These are phyloP conservation scores for Coniferiporia sulphurascens DNA, from an alignment of 1,284 basidiomycete species.

Conservation along the genomic window DNA sequence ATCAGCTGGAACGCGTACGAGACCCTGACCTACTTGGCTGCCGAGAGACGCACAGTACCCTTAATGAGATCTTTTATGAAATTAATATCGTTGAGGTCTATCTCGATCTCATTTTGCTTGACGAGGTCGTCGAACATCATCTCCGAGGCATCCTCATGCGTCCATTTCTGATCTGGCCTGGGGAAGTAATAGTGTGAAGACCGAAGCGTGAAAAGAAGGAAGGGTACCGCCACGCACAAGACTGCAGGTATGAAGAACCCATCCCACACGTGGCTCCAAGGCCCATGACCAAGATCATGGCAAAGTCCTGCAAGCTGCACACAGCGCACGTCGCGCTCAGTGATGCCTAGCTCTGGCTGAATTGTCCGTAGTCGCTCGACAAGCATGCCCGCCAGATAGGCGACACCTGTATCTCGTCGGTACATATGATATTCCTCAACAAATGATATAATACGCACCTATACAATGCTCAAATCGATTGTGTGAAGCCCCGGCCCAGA, in stretches of 20 bases:
- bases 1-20: background rate
- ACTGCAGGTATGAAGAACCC: constrained; percentile 55
- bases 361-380: constrained; percentile 49
- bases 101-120: constrained; percentile 42
- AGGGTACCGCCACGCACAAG: constrained; percentile 36
- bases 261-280: constrained; percentile 75
- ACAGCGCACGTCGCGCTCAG: constrained; percentile 59
- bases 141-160: constrained; percentile 65
- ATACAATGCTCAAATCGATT: constrained; percentile 78
- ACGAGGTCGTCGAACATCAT: constrained; percentile 69
- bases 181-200: constrained; percentile 17
- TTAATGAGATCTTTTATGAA: constrained; percentile 70
- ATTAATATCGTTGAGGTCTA: constrained; percentile 39
- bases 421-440: background rate
- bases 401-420: constrained; percentile 49
- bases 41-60: constrained; percentile 45
- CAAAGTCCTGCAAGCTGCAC: constrained; percentile 68
- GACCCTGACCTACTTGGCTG: constrained; percentile 30
- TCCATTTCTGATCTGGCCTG: constrained; percentile 47
- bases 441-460: constrained; percentile 37
- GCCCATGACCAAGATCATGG: constrained; percentile 71
- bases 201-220: constrained; percentile 1
- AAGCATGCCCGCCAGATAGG: constrained; percentile 59
- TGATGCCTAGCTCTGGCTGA: constrained; percentile 62
- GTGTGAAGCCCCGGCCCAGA: constrained; percentile 73